Base-by-base conservation (phyloP, 2,329 filamentous ascomycete genomes). In the Phyllosticta paracitricarpa region DNA sequence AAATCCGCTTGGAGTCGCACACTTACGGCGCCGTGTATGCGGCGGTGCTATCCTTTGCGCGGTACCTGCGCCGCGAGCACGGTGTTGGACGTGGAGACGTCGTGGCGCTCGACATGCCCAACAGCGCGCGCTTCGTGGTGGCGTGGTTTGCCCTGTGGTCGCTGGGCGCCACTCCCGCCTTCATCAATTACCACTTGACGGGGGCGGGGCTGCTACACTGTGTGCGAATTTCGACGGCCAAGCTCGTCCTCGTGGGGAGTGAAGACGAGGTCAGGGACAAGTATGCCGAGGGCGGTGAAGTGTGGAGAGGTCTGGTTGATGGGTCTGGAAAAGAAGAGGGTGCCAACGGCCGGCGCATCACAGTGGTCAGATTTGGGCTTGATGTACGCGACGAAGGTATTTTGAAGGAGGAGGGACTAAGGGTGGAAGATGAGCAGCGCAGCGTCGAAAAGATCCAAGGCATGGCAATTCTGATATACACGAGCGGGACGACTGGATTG, bases 401-500 rank as follows among this genome's bases (percentile, higher is more conserved):
- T 19, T 25, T 56, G 25, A 10, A 4, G 56, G 69, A 62, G 56
- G 67, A 69, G 0, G 70, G 68, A 56, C 56, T 70, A 62, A 69
- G 74, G 73, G 3, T 76, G 87, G 1, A 75, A 76, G 54, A 79
- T 84, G 65, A 83, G 81, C 14, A 17, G 53, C 22, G 52, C 25
- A 25, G 28, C 1, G 51, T 51, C 1, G 51, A 8, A 7, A 17
- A 61, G 55, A 28, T 35, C 40, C 59, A 61, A 3, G 59, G 57
- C 12, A 61, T 61, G 59, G 55, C 35, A 14, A 57, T 61, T 30
- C 71, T 91, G 25, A 84, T 91, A 66, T 91, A 90, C 70, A 92
- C 89, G 22, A 86, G 85, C 64, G 88, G 88, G 40, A 91, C 89
- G 0, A 91, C 89, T 0, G 89, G 89, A 2, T 72, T 89, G 65